Conservation (phyloP, 2,329 filamentous ascomycete genomes). For the Colletotrichum costaricense region DNA sequence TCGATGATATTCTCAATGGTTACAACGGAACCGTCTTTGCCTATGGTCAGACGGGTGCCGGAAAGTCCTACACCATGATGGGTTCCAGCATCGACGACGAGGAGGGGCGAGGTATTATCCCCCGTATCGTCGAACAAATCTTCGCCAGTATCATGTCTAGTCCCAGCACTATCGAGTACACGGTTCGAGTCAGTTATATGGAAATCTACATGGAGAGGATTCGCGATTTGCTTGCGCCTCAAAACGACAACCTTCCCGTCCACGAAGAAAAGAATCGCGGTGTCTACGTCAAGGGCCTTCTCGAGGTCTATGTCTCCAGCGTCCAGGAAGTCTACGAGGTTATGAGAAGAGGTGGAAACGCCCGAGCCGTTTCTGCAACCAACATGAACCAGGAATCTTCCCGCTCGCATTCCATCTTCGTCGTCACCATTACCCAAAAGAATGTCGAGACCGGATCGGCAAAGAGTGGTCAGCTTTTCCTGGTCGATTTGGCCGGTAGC, state of each 20-base stretch:
- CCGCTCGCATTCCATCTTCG: constrained; percentile 97
- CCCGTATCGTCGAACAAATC: constrained; percentile 96
- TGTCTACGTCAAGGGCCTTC: constrained; percentile 94
- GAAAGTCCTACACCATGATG: constrained; percentile 99
- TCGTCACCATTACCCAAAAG: constrained; percentile 97
- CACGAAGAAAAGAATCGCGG: constrained; percentile 97
- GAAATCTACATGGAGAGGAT: constrained; percentile 99
- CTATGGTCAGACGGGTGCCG: constrained; percentile 97
- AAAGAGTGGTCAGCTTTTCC: constrained; percentile 95
- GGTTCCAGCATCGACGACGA: constrained; percentile 93
- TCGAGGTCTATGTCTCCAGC: constrained; percentile 95
- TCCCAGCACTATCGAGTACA: constrained; percentile 95
- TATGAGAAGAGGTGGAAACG: constrained; percentile 90
- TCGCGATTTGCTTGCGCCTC: constrained; percentile 89
- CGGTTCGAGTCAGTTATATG: constrained; percentile 99
- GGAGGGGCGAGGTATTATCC: constrained; percentile 90
- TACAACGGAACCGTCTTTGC: constrained; percentile 99
- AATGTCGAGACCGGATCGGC: constrained; percentile 96
- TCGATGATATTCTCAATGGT: constrained; percentile 97
- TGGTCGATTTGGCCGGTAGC: constrained; percentile 97
- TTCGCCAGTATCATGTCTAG: constrained; percentile 95
- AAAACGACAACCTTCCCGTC: constrained; percentile 96
- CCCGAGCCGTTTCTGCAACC: constrained; percentile 92
- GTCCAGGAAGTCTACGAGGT: constrained; percentile 97
- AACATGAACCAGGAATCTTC: constrained; percentile 99